Evolutionary conservation across 495 filamentous ascomycete genomes (phyloP), one percentile per base, ranked within the genome.

Genomic region (Stereocaulon alpinum): DNA sequence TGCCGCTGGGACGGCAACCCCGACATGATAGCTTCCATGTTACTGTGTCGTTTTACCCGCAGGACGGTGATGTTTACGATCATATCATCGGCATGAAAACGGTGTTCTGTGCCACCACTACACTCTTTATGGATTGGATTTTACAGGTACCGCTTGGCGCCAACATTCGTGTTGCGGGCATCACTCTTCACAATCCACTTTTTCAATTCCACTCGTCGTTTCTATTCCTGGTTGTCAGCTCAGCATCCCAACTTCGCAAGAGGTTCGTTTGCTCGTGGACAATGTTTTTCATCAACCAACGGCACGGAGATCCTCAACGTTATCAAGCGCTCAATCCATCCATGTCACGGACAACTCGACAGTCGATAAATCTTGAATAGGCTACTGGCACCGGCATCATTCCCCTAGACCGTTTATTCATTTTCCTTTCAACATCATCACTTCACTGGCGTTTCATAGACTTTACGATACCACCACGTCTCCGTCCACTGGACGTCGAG

Each of bases 111-210:
- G 34, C n/a, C 29, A 37, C 34, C 34, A 37, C 34, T 12, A 52
- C 49, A 37, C 49, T 51, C 48, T 12, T 34, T 51, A 51, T 30
- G 48, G 48, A 34, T 30, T 52, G 49, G 49, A 52, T 52, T 5
- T 22, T 17, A 18, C 34, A 17, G 34, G 30, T 12, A 37, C 15
- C 20, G 18, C 30, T 52, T 11, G 9, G 49, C 49, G 34, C 20
- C 18, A 5, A 6, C 34, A 22, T 30, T 10, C 0, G 11, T 37
- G 30, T 22, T 1, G 27, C 15, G 2, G 18, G 30, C 30, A 52
- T 18, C 30, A 17, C 49, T 51, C 29, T n/a, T 30, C 32, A 30
- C 32, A 27, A n/a, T 18, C 22, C 10, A 18, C 4, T 51, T 17
- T 12, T 29, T 11, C 2, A 18, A 15, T 12, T n/a, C 15, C 15